Base-by-base conservation (phyloP, 1,139 yeast genomes). In the Dujonia santamariae region DNA sequence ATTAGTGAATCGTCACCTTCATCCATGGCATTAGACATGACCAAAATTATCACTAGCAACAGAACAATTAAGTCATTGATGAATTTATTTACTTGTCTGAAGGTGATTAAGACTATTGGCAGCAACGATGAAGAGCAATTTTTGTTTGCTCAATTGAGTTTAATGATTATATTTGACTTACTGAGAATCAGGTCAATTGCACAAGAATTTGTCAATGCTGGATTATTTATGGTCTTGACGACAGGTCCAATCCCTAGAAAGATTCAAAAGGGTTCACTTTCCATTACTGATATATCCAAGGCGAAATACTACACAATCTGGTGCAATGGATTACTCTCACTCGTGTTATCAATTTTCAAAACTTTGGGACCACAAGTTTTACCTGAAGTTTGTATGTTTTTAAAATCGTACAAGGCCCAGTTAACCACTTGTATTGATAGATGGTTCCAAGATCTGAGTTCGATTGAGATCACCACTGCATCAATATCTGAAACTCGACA, bases 401-500 rank as follows among this genome's bases (percentile, higher is more conserved):
- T 83, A 8, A 68, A 75, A 22, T 71, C 77, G 31, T 90, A 85
- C 57, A 63, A 74, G 11, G 73, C 72, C 34, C 97, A 87, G 54
- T 72, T 86, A 28, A 69, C 67, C 31, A 68, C 69, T 6, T 76
- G 94, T 19, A 63, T 85, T 19, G 71, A 67, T 19, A 72, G 80
- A 32, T 90, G 97, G 97, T 67, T 79, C 19, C 66, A 74, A 44
- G 80, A 78, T 48, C 66, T 78, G 17, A 53, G 67, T 1, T 53
- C 69, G 12, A 62, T 82, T 29, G 67, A 70, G 27, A 75, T 90
- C 13, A 76, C 87, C 2, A 64, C 79, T 1, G 77, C 90, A 0
- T 69, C 75, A 1, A 72, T 86, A 7, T 79, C 81, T 35, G 97
- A 90, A 54, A 85, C 96, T 0, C 75, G 80, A 38, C 95, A 87